Conservation (phyloP, 768 basidiomycete species). For the Termitomyces sp. region DNA sequence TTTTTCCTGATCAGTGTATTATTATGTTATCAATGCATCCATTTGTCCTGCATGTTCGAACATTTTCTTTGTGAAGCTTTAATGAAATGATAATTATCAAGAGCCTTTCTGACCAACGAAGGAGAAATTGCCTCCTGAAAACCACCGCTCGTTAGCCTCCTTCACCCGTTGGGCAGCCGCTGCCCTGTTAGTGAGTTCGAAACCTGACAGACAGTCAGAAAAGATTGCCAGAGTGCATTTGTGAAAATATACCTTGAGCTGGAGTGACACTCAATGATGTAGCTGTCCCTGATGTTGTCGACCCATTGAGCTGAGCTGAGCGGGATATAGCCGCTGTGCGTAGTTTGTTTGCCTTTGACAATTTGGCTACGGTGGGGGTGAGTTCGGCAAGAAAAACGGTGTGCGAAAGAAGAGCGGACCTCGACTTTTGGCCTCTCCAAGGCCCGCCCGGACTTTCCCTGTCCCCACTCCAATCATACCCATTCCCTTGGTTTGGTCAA, state of each 20-base stretch:
- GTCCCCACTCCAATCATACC: constrained; percentile 91
- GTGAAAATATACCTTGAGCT: constrained; percentile 66
- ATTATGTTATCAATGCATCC: constrained; percentile 24
- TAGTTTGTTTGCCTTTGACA: constrained; percentile 92
- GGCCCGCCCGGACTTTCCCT: constrained; percentile 85
- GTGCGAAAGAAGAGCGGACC: constrained; percentile 42
- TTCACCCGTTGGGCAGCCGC: constrained; percentile 82
- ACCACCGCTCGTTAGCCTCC: constrained; percentile 97
- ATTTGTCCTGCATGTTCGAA: background rate
- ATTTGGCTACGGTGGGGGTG: constrained; percentile 59
- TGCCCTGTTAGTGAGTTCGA: constrained; percentile 93
- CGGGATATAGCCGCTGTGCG: constrained; percentile 81
- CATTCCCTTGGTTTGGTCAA: constrained; percentile 95
- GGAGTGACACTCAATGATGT: constrained; percentile 94
- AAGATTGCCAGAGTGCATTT: background rate
- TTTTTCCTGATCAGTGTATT: constrained; percentile 23
- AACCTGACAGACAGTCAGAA: constrained; percentile 43
- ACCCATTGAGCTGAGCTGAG: constrained; percentile 48
- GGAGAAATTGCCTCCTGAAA: constrained; percentile 80
- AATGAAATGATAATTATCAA: background rate
- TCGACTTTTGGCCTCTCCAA: constrained; percentile 86
- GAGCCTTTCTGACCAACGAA: constrained; percentile 56
- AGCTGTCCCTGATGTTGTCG: constrained; percentile 73
- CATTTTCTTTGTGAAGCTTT: background rate
- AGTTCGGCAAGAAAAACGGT: background rate